Conservation (phyloP, 2,329 filamentous ascomycete genomes). For the Corinectria fuckeliana region DNA sequence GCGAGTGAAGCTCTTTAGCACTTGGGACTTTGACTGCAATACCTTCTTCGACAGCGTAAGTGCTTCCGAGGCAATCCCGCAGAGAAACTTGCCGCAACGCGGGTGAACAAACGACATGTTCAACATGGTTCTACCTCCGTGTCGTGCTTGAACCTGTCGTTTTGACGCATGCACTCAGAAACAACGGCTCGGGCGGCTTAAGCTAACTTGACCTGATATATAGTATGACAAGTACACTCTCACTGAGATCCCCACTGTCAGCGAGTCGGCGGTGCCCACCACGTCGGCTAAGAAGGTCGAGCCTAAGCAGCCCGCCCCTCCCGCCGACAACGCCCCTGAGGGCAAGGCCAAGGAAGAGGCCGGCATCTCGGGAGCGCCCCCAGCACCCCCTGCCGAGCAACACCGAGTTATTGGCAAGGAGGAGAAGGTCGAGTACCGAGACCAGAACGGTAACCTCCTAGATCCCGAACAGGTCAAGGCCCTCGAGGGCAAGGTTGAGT, state of each 20-base stretch:
- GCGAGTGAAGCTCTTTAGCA: conserved; percentile 82
- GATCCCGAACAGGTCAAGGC: conserved; percentile 82
- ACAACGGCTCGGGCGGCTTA: not conserved
- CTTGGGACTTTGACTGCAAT: conserved; percentile 99
- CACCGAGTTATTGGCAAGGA: conserved; percentile 64
- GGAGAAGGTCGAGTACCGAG: conserved; percentile 91
- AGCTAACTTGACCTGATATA: conserved; percentile 27
- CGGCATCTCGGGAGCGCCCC: conserved; percentile 57
- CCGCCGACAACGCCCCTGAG: conserved; percentile 28
- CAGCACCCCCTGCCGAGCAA: conserved; percentile 56
- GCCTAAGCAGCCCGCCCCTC: conserved; percentile 35
- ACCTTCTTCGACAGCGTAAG: conserved; percentile 87
- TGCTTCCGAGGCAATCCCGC: conserved; percentile 46
- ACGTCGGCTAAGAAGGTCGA: conserved; percentile 36
- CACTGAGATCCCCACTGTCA: conserved; percentile 30
- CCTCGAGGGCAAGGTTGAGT: conserved; percentile 91
- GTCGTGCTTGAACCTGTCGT: conserved; percentile 14
- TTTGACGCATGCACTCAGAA: conserved; percentile 8
- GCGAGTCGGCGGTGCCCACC: conserved; percentile 39
- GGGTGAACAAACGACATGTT: conserved; percentile 18
- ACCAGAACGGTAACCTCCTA: conserved; percentile 90
- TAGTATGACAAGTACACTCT: conserved; percentile 59
- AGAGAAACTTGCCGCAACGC: conserved; percentile 42
- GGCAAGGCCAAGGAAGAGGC: conserved; percentile 33
- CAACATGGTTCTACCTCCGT: conserved; percentile 5